A percentile compares a stretch with the other conserved stretches of the same genome.
These are phyloP conservation scores for Dicorynia guianensis DNA, from an alignment of 306 rosid species.

Conservation along the genomic window DNA sequence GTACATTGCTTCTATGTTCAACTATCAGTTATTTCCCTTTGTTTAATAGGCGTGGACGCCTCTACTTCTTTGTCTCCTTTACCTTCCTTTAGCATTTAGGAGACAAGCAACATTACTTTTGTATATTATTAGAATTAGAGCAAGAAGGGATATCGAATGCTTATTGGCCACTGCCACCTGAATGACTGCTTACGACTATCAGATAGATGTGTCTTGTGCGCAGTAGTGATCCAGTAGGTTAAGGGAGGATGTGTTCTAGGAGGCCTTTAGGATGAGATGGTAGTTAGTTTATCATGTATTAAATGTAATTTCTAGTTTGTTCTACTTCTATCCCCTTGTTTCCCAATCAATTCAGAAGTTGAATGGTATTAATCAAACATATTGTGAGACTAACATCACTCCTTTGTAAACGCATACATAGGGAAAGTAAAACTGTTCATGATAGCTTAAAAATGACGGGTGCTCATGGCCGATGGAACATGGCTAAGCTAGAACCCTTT, in stretches of 20 bases:
- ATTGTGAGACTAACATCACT: no score
- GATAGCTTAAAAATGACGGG: no score
- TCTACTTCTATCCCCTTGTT: background rate
- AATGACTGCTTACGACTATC: no score
- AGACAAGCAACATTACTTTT: constrained; percentile 37
- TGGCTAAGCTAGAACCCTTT: no score
- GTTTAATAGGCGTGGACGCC: constrained; percentile 39
- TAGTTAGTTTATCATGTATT: constrained; percentile 20
- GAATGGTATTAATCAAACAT: background rate
- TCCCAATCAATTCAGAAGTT: background rate
- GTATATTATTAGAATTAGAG: constrained; percentile 20
- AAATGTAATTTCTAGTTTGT: constrained; percentile 17
- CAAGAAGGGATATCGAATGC: no score
- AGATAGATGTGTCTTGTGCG: background rate
- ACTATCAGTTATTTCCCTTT: no score
- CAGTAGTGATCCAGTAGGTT: constrained; percentile 20
- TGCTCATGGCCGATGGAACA: no score
- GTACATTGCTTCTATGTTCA: no score
- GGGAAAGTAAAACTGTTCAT: no score
- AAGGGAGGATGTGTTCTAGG: constrained; percentile 15
- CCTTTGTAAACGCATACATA: no score
- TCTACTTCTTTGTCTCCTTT: constrained; percentile 21
- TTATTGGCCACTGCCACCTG: no score
- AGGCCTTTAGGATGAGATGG: constrained; percentile 33
- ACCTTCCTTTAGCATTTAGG: constrained; percentile 1